Evolutionary conservation across 2,329 filamentous ascomycete genomes (phyloP), one percentile per base, ranked within the genome.

Genomic region (Stagonosporopsis cucurbitacearum): DNA sequence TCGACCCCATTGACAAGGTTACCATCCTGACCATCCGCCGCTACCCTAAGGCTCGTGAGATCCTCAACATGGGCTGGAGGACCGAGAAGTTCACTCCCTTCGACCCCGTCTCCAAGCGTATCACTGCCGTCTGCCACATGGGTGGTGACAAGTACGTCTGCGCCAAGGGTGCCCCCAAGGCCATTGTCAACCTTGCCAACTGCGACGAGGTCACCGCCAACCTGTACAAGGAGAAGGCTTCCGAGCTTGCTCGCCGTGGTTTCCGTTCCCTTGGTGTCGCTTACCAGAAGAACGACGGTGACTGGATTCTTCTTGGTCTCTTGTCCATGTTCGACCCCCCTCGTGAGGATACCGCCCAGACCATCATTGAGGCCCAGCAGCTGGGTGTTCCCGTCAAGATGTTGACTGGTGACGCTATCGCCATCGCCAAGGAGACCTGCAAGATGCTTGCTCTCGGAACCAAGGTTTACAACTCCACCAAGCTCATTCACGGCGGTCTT

Each of bases 251-350:
- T 73, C 85, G 86, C 67, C 86, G 89, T 82, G 89, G 89, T 79
- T 92, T 92, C 86, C 87, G 89, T 73, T 90, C 89, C 52, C 86
- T 92, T 61, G 89, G 88, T 82, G 89, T 92, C 63, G 88, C 88
- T 45, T 88, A 88, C 77, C 88, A 90, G 83, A 89, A 90, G 81
- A 89, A 89, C 77, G 84, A 90, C 68, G 87, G 86, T 75, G 84
- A 82, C 72, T 90, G 88, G 89, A 83, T 88, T 70, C 81, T 92
- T 59, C 85, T 91, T 57, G 88, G 88, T 76, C 87, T 91, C 81
- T 83, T 91, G 75, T 89, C 88, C 71, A 90, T 91, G 86, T 91
- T 91, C 80, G 88, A 91, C 75, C 88, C 88, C 71, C 88, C 88
- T 59, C 88, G 88, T 81, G 88, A 90, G 69, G 88, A 91, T 75